Evolutionary conservation across 208 protist genomes (phyloP).

Genomic region (Trypanosoma melophagium): DNA sequence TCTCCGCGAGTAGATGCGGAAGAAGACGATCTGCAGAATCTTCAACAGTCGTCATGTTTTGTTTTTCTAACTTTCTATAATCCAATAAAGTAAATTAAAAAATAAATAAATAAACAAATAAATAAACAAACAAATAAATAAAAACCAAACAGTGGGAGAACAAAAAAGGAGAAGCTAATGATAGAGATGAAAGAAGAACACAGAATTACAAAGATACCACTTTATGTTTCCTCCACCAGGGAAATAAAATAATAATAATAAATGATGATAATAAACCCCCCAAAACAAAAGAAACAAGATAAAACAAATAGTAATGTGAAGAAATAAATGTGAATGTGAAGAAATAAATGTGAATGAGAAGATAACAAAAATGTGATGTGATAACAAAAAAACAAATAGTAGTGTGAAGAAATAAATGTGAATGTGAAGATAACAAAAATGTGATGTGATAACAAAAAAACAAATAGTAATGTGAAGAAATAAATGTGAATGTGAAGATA

Average conservation of each 20-base stretch:
- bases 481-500: too few relatives aligned
- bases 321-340: too few relatives aligned
- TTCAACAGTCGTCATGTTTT: background rate
- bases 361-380: too few relatives aligned
- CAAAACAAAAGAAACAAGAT: too few relatives aligned
- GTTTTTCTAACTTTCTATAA: background rate
- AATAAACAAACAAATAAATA: background rate
- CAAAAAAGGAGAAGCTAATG: background rate
- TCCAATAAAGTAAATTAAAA: background rate
- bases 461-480: background rate
- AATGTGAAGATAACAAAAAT: background rate
- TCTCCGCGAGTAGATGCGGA: conserved; percentile 60
- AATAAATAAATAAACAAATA: background rate
- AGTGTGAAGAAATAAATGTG: too few relatives aligned
- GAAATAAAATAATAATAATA: background rate
- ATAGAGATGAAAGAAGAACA: conserved; percentile 4
- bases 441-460: conserved; percentile 21
- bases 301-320: too few relatives aligned
- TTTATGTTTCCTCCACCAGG: conserved; percentile 5
- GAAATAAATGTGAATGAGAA: background rate
- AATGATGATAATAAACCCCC: too few relatives aligned
- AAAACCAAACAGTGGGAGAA: background rate
- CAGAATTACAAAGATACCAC: conserved; percentile 1
- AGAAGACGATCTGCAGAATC: conserved; percentile 13
- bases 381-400: conserved; percentile 22